Evolutionary conservation across 2,329 filamentous ascomycete genomes (phyloP), one percentile per base, ranked within the genome.

Genomic region (Orbilia brochopaga): DNA sequence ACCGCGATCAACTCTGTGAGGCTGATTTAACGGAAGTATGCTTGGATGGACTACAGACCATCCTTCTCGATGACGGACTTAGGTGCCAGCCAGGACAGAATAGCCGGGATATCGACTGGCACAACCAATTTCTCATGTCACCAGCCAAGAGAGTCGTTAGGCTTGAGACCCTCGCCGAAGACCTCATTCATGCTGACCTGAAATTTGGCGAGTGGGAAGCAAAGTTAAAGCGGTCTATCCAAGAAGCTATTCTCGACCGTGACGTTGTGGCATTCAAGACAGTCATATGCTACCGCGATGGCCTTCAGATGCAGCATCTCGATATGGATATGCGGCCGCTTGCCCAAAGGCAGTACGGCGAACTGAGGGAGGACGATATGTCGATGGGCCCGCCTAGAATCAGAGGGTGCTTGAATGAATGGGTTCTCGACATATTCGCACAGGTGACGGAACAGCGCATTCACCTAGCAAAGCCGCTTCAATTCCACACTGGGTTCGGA

Each of bases 401-500:
- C 3, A 10, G 59, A 7, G 4, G 19, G n/a, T 19, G n/a, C 10
- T 24, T 70, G 7, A 64, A 64, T 37, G 24, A 6, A 4, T 70
- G 46, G 21, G 19, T 70, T 11, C 7, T 80, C 44, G 60, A 75
- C 1, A 74, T 76, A 10, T 67, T 74, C 2, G 76, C 75, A 0
- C 73, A 73, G 3, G 69, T 75, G 42, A 63, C 69, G 40, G n/a
- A n/a, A n/a, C n/a, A 73, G 74, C 21, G 58, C 59, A 0, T 74
- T 75, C 51, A 78, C 32, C 79, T 1, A 75, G 79, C 65, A 85
- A 94, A 93, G 77, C 90, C 90, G 0, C 81, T 95, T 11, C 91
- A 95, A 76, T 89, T 96, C 74, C 91, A 95, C 76, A 94, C 90
- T 0, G 90, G 90, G 0, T 82, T 94, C 0, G 90, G 91, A 0